Evolutionary conservation across 2,329 filamentous ascomycete species (phyloP).

Genomic region (Daldinia sp.): DNA sequence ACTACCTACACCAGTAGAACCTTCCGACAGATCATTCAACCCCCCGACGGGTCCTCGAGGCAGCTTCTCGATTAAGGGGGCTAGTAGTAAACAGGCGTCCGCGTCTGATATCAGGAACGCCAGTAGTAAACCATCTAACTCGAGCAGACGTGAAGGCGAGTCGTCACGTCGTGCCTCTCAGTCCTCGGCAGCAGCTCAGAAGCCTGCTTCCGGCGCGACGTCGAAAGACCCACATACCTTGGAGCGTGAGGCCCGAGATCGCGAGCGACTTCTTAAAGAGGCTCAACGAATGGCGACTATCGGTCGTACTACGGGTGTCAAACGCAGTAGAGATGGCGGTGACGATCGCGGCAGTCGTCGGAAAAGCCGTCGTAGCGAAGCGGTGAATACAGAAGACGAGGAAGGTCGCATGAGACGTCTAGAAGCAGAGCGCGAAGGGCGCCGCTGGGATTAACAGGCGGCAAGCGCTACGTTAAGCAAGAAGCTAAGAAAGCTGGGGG

Average conservation of each 20-base stretch:
- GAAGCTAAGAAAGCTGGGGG: neutral
- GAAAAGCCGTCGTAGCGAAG: conserved; percentile 59
- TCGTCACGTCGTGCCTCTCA: conserved; percentile 50
- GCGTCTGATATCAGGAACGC: conserved; percentile 52
- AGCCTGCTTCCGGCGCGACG: conserved; percentile 27
- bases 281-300: conserved; percentile 69
- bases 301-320: conserved; percentile 55
- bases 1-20: conserved; percentile 45
- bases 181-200: conserved; percentile 42
- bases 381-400: conserved; percentile 56
- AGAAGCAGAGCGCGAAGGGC: conserved; percentile 67
- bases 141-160: conserved; percentile 43
- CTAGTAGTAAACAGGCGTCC: conserved; percentile 36
- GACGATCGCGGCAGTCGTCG: conserved; percentile 57
- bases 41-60: conserved; percentile 53
- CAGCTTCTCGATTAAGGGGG: conserved; percentile 44
- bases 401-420: conserved; percentile 63
- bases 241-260: conserved; percentile 72
- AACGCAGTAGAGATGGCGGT: conserved; percentile 55
- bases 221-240: conserved; percentile 70
- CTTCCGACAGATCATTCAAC: conserved; percentile 52
- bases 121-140: conserved; percentile 40
- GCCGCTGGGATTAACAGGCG: conserved; percentile 54
- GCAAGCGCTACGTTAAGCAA: neutral
- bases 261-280: conserved; percentile 73